Percentiles rank a stretch among this genome's conserved stretches.
Evolutionary conservation across 139 green algal genomes (phyloP).

Genomic region (Zygnema circumcarinatum): DNA sequence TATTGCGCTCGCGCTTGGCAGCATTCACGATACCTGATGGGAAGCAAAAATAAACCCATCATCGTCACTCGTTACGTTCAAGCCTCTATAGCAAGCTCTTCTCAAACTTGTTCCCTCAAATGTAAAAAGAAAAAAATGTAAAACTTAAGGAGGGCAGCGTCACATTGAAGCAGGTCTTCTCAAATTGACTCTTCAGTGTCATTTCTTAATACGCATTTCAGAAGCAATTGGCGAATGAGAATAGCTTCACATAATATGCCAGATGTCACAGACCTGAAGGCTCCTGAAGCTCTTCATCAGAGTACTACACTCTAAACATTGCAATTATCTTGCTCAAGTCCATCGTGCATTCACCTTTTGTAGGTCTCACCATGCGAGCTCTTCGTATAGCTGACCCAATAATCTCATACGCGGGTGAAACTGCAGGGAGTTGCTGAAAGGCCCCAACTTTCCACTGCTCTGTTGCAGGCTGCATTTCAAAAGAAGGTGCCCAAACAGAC

Average conservation of each 20-base stretch:
- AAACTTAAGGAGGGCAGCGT: neutral
- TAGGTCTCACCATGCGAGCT: constrained; percentile 39
- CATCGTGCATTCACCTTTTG: constrained; percentile 52
- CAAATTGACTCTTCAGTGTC: no score
- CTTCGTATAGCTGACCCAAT: constrained; percentile 31
- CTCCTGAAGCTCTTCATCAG: no score
- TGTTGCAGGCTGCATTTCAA: neutral
- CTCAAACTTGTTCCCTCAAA: neutral
- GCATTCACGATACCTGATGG: constrained; percentile 48
- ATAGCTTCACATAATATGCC: no score
- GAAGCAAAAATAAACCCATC: neutral
- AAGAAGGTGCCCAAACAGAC: neutral
- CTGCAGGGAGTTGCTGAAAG: constrained; percentile 50
- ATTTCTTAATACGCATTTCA: no score
- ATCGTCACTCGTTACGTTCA: neutral
- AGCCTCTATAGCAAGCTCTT: neutral
- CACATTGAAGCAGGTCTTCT: no score
- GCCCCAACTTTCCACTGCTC: constrained; percentile 17
- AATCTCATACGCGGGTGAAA: constrained; percentile 49
- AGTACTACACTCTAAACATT: no score
- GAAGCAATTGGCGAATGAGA: no score
- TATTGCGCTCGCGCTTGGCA: constrained; percentile 33
- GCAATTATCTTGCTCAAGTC: no score
- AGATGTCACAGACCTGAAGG: no score
- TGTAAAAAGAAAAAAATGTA: neutral